Evolutionary conservation across 2,329 filamentous ascomycete species (phyloP).

Genomic region (Cladobotryum mycophilum): DNA sequence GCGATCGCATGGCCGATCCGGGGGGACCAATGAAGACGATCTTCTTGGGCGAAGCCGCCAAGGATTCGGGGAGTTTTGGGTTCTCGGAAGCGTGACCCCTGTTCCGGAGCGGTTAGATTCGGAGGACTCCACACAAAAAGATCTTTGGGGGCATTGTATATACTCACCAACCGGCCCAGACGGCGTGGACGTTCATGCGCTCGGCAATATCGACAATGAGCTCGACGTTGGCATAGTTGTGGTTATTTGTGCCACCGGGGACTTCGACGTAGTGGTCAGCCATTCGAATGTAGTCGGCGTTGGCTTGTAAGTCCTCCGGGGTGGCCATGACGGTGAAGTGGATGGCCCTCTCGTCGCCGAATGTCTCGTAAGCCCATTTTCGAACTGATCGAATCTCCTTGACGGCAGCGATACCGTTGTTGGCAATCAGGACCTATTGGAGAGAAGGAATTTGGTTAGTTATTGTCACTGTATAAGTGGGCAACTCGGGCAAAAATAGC

Average conservation of each 20-base stretch:
- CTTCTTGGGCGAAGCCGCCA: conserved; percentile 94
- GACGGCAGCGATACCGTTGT: conserved; percentile 98
- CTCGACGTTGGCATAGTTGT: conserved; percentile 99
- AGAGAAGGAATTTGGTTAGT: no score
- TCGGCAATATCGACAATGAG: conserved; percentile 98
- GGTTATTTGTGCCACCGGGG: conserved; percentile 97
- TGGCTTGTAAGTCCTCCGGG: conserved; percentile 92
- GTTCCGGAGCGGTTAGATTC: not conserved
- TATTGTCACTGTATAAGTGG: no score
- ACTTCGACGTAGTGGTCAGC: conserved; percentile 99
- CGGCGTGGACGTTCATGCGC: conserved; percentile 96
- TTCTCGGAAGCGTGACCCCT: conserved; percentile 99
- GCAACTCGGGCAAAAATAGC: no score
- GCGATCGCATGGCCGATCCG: conserved; percentile 95
- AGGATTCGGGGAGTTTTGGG: conserved; percentile 90
- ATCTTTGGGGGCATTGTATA: not conserved
- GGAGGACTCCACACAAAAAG: not conserved
- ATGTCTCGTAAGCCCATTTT: conserved; percentile 99
- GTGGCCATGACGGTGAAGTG: conserved; percentile 99
- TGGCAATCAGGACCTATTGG: conserved; percentile 86
- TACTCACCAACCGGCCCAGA: conserved; percentile 94
- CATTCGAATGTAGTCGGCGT: conserved; percentile 99
- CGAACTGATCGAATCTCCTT: conserved; percentile 98
- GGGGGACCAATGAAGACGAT: conserved; percentile 99
- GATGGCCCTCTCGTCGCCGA: conserved; percentile 95